A percentile compares a stretch with the other conserved stretches of the same genome.
Evolutionary conservation across 495 filamentous ascomycete genomes (phyloP).

Genomic region (Penicillium tannophilum): DNA sequence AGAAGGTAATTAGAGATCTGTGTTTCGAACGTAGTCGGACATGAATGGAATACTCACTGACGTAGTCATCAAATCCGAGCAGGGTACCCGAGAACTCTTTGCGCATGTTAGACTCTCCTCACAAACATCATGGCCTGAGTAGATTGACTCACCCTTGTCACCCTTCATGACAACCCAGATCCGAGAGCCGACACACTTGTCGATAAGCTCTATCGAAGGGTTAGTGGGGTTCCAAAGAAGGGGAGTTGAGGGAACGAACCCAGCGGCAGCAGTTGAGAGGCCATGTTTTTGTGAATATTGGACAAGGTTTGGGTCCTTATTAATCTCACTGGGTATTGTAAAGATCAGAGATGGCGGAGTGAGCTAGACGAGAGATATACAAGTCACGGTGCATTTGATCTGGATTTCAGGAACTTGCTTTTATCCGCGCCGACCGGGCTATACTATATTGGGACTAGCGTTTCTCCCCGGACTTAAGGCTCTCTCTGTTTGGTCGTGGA

Average conservation of each 20-base stretch:
- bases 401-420: slow-evolving; percentile 19
- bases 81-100: slow-evolving; percentile 92
- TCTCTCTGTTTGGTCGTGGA: neutral
- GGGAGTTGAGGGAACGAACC: slow-evolving; percentile 46
- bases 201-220: slow-evolving; percentile 77
- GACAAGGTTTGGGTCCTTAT: neutral
- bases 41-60: slow-evolving; percentile 72
- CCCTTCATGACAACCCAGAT: slow-evolving; percentile 99
- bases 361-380: slow-evolving; percentile 12
- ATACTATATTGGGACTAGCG: slow-evolving; percentile 11
- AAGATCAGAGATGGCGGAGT: neutral
- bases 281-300: slow-evolving; percentile 52
- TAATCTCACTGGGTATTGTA: neutral
- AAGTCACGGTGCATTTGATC: slow-evolving; percentile 18
- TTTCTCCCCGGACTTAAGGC: slow-evolving; percentile 6
- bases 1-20: slow-evolving; percentile 17
- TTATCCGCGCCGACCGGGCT: slow-evolving; percentile 15
- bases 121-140: neutral
- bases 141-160: slow-evolving; percentile 73
- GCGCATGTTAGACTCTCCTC: slow-evolving; percentile 22
- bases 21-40: neutral
- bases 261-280: slow-evolving; percentile 78
- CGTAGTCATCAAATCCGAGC: slow-evolving; percentile 97
- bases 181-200: slow-evolving; percentile 95
- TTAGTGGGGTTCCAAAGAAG: slow-evolving; percentile 22